Evolutionary conservation across 1,284 basidiomycete species (phyloP), one percentile per base, ranked within the genome.

Genomic region (Moniliella sp.): DNA sequence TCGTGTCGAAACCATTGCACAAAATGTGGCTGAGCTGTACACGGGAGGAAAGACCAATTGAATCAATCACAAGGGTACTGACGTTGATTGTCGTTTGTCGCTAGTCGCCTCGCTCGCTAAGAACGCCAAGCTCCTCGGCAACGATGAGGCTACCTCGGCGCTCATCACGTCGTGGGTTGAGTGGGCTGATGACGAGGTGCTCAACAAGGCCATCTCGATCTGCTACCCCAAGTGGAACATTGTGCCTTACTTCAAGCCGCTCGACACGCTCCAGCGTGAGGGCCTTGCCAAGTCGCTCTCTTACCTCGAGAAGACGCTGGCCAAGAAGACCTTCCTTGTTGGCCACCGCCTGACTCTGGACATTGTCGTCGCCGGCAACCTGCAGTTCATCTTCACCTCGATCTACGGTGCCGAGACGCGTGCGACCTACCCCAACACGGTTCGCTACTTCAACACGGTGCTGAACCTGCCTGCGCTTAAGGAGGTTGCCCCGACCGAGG

Each of bases 261-360:
- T 28, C 17, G 54, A 80, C 76, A 60, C 69, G 41, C 74, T 76
- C 61, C 68, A 56, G 34, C 40, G 47, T 46, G 46, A 48, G 11
- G 26, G 18, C 18, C 39, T 50, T 62, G 26, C 71, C 70, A 37
- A 45, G 21, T 62, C 69, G 15, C 66, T 81, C 32, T 65, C 64
- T 34, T 73, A 70, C 45, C 68, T 94, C 43, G 72, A 94, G 57
- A 62, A 66, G 31, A 69, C 78, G 65, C 73, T 94, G 54, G 62
- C 69, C 37, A 68, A 71, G 41, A 73, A 72, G 57, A 97, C 88
- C 34, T 94, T 76, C 73, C 71, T 93, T 51, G 83, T 84, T 35
- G 76, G 76, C 52, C 81, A 94, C 63, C 80, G 86, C 51, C 75
- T 94, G 68, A 82, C 84, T 40, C 69, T 88, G 32, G 88, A 97